A percentile compares a stretch with the other conserved stretches of the same genome.
Conservation (phyloP, 1,139 yeast species). For the Blastobotrys malaysiensis region DNA sequence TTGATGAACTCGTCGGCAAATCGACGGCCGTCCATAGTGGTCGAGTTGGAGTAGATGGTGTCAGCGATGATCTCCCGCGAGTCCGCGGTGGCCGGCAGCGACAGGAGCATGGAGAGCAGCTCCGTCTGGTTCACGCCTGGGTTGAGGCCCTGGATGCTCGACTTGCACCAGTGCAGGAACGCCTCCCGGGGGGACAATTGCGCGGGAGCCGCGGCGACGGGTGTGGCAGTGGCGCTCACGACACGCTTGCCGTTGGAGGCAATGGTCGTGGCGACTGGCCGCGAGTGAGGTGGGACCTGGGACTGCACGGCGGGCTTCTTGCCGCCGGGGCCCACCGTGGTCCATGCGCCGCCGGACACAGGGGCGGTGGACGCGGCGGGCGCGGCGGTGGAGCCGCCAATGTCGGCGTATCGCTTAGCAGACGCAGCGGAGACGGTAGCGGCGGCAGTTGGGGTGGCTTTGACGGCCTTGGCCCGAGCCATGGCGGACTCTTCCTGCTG, state of each 20-base stretch:
- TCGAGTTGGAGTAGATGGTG: conserved; percentile 82
- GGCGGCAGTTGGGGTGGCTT: conserved; percentile 19
- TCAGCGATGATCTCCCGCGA: conserved; percentile 85
- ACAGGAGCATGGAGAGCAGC: conserved; percentile 70
- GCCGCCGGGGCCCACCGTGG: conserved; percentile 34
- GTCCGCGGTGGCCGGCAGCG: conserved; percentile 69
- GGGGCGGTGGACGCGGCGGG: conserved; percentile 11
- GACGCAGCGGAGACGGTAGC: conserved; percentile 15
- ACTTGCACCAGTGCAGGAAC: conserved; percentile 79
- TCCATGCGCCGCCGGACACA: conserved; percentile 32
- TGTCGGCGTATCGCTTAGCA: conserved; percentile 18
- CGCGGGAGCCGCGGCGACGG: conserved; percentile 29
- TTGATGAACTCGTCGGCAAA: conserved; percentile 87
- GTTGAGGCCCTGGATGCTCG: conserved; percentile 62
- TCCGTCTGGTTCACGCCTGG: conserved; percentile 59
- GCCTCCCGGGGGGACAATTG: conserved; percentile 42
- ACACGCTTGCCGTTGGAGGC: conserved; percentile 32
- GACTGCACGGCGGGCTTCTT: conserved; percentile 24
- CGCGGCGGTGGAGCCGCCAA: conserved; percentile 7
- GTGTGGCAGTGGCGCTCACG: conserved; percentile 37
- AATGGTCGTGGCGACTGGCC: conserved; percentile 38
- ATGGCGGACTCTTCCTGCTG: conserved; percentile 42
- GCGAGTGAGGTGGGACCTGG: conserved; percentile 15
- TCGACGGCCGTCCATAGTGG: conserved; percentile 91
- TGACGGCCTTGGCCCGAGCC: conserved; percentile 22